A percentile compares a stretch with the other conserved stretches of the same genome.
These are phyloP conservation scores for Caryopteris hybrid DNA, from an alignment of 305 asterid species.

Conservation along the genomic window DNA sequence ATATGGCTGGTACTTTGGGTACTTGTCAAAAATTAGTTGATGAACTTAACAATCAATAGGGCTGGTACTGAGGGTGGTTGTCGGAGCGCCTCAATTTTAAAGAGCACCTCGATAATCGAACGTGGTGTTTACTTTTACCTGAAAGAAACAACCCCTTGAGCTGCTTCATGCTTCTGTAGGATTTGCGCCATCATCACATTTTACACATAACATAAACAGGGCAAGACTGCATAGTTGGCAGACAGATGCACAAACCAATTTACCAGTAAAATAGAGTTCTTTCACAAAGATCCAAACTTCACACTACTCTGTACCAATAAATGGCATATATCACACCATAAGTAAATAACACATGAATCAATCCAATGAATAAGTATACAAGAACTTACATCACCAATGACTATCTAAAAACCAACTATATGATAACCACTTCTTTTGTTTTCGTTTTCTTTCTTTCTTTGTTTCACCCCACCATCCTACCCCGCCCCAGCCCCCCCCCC, in stretches of 20 bases:
- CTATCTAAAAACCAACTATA: slow-evolving; percentile 23
- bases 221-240: not conserved
- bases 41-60: no score
- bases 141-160: no score
- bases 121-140: no score
- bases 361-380: slow-evolving; percentile 46
- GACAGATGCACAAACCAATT: not conserved
- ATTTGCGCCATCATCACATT: not conserved
- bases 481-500: not conserved
- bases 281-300: slow-evolving; percentile 1
- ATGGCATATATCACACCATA: slow-evolving; percentile 39
- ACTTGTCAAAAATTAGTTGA: no score
- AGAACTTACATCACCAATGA: slow-evolving; percentile 25
- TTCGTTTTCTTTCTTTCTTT: not conserved
- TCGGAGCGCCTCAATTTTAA: no score
- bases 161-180: no score
- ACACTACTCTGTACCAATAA: slow-evolving; percentile 20
- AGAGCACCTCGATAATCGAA: no score
- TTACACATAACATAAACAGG: not conserved
- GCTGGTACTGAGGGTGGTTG: no score
- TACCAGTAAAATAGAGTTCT: not conserved
- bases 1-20: no score
- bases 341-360: slow-evolving; percentile 56
- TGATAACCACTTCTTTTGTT: slow-evolving; percentile 3
- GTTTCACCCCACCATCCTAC: not conserved